Evolutionary conservation across 2,329 filamentous ascomycete species (phyloP).

Genomic region (Aspergillus tanneri): DNA sequence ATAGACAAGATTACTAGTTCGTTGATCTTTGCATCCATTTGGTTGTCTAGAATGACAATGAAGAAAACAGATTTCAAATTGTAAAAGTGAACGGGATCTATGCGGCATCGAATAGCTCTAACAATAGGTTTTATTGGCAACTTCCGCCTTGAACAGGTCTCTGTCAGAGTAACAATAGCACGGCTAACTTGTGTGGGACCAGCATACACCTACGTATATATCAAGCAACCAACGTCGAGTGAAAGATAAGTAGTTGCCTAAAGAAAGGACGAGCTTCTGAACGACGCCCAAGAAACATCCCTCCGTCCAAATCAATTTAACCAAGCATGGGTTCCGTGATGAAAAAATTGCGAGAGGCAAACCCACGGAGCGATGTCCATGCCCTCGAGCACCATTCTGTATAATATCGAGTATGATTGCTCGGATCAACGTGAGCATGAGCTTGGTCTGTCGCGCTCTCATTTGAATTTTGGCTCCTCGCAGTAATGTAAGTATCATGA

Average conservation of each 20-base stretch:
- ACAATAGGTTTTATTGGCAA: not conserved
- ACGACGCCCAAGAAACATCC: no score
- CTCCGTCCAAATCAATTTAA: not conserved
- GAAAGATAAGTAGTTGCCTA: no score
- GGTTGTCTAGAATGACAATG: not conserved
- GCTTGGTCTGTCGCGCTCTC: not conserved
- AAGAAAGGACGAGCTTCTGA: no score
- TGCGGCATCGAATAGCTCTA: not conserved
- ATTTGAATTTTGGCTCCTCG: slow-evolving; percentile 7
- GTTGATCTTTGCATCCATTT: not conserved
- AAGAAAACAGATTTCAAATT: not conserved
- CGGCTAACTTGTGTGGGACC: not conserved
- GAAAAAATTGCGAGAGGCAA: not conserved
- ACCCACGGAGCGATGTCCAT: not conserved
- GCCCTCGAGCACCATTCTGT: not conserved
- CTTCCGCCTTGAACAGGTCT: not conserved
- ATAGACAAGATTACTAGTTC: not conserved
- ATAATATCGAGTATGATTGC: not conserved
- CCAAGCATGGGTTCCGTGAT: slow-evolving; percentile 6
- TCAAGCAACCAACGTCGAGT: no score
- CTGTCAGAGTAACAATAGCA: not conserved
- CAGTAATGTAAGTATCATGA: slow-evolving; percentile 19
- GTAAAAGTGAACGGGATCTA: not conserved
- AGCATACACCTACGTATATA: no score
- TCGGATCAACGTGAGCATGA: not conserved